Evolutionary conservation across 257 asterid species (phyloP).

Genomic region (Leonotis leonurus): DNA sequence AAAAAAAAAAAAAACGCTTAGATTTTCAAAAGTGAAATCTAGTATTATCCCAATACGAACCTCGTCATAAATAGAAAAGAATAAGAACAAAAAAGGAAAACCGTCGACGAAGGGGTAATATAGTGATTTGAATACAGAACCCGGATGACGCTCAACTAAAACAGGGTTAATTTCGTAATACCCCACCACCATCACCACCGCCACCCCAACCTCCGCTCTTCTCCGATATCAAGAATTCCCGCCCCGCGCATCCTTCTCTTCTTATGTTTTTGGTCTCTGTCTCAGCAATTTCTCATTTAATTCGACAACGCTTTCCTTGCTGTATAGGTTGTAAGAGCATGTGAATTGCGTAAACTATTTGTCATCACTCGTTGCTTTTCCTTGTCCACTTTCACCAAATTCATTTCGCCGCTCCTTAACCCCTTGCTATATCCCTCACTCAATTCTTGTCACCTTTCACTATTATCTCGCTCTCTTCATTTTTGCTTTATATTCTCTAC

Average conservation of each 20-base stretch:
- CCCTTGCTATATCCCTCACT: not conserved
- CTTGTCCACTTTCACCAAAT: constrained; percentile 13
- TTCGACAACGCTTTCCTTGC: not conserved
- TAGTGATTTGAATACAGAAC: not conserved
- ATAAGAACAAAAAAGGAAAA: no score
- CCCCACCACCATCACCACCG: constrained; percentile 27
- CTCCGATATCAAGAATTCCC: constrained; percentile 26
- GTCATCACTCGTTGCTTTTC: constrained; percentile 19
- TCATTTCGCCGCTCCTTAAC: not conserved
- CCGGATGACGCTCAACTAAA: not conserved
- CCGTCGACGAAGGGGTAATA: no score
- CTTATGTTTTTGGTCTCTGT: not conserved
- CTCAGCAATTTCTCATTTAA: constrained; percentile 15
- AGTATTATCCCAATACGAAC: no score
- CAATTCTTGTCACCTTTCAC: not conserved
- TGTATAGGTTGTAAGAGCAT: not conserved
- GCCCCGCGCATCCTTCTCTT: constrained; percentile 7
- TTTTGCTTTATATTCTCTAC: not conserved
- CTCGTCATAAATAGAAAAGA: no score
- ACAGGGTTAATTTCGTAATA: constrained; percentile 18
- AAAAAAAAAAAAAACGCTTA: no score
- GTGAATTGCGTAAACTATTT: constrained; percentile 14
- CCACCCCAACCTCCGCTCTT: constrained; percentile 8
- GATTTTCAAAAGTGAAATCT: no score
- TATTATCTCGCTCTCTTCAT: not conserved